Evolutionary conservation across 2,329 filamentous ascomycete genomes (phyloP).

Genomic region (Fusarium camptoceras): DNA sequence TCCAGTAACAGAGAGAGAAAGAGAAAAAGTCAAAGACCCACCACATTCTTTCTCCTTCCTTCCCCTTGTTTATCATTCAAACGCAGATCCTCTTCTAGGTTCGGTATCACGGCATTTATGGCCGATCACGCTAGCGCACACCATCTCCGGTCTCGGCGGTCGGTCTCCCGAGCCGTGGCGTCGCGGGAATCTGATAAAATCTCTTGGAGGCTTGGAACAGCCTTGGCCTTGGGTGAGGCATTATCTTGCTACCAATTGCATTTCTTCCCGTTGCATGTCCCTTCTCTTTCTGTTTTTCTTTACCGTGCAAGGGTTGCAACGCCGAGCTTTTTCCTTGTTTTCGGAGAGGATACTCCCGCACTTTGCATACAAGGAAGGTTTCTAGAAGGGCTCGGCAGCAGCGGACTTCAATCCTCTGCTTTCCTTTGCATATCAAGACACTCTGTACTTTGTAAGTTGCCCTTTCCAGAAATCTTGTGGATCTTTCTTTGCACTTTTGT

Average conservation of each 20-base stretch:
- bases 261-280: background rate
- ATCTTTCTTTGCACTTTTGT: background rate
- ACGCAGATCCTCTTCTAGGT: conserved; percentile 20
- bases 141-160: background rate
- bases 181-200: background rate
- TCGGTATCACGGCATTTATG: conserved; percentile 27
- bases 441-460: too few species aligned
- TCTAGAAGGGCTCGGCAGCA: background rate
- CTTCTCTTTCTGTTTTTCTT: background rate
- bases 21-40: background rate
- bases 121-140: conserved; percentile 29
- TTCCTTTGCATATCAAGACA: too few species aligned
- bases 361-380: background rate
- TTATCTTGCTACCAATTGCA: background rate
- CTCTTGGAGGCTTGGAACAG: background rate
- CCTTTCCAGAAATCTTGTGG: background rate
- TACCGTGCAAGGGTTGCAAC: background rate
- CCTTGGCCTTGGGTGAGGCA: background rate
- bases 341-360: background rate
- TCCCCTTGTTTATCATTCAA: background rate
- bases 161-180: background rate
- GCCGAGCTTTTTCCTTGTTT: background rate
- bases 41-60: background rate
- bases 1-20: background rate
- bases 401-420: background rate